These are phyloP conservation scores for Yamadazyma laniorum DNA, from an alignment of 805 yeast genomes.

Conservation along the genomic window DNA sequence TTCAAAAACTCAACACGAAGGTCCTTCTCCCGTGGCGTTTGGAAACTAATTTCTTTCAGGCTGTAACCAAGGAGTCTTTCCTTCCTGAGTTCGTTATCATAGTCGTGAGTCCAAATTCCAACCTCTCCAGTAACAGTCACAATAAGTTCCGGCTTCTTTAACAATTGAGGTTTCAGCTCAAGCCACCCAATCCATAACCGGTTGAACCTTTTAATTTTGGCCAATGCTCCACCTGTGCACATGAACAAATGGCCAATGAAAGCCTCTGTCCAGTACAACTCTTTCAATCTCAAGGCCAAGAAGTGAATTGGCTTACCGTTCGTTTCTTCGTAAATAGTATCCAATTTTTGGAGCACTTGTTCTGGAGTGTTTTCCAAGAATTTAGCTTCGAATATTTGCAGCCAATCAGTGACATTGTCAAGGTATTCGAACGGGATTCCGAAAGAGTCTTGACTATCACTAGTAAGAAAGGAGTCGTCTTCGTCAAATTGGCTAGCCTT, in stretches of 20 bases:
- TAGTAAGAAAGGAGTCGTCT: background rate
- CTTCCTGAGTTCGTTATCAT: constrained; percentile 12
- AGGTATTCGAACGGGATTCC: background rate
- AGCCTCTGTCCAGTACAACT: constrained; percentile 16
- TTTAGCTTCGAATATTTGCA: constrained; percentile 1
- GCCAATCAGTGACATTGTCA: background rate
- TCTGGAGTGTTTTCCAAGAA: background rate
- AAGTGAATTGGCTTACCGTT: background rate
- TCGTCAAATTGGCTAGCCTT: background rate
- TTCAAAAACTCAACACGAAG: constrained; percentile 15
- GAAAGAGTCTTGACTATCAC: too few relatives aligned
- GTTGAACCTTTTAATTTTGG: constrained; percentile 13
- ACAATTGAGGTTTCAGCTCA: background rate
- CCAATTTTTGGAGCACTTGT: background rate
- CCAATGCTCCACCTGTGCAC: constrained; percentile 16
- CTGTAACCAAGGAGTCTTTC: background rate
- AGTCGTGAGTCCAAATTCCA: constrained; percentile 17
- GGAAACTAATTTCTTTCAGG: constrained; percentile 10
- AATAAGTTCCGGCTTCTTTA: background rate
- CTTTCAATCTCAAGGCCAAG: constrained; percentile 6
- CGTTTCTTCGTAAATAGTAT: background rate
- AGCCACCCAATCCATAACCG: constrained; percentile 11
- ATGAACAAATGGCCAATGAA: constrained; percentile 19
- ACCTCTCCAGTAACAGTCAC: constrained; percentile 7
- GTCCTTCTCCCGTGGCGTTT: constrained; percentile 12